Evolutionary conservation across 495 filamentous ascomycete genomes (phyloP), one percentile per base, ranked within the genome.

Genomic region (Geoglossum glabrum): DNA sequence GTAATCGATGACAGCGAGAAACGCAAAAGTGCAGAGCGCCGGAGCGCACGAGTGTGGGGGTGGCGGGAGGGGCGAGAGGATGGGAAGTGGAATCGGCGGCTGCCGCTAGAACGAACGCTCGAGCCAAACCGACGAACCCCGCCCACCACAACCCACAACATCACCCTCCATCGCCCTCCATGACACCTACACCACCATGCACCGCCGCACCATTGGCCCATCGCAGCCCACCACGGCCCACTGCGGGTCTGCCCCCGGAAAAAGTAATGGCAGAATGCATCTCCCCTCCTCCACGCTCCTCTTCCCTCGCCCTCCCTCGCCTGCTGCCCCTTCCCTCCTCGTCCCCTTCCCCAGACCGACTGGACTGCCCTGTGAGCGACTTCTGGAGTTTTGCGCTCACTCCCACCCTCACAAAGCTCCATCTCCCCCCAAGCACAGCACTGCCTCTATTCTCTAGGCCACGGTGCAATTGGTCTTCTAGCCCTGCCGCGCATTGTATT

Each of bases 311-410:
- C 55, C 8, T 40, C 57, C n/a, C 34, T 57, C 40, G 19, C 27
- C 36, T 40, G 13, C 11, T 15, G 36, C 36, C 11, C 17, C 11
- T 25, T 40, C 21, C 40, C n/a, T 19, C 40, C 7, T 45, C n/a
- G 3, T 4, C 40, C 17, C 13, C 40, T 21, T 1, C n/a, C 40
- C n/a, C 11, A 45, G 46, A 55, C 13, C 60, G 3, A 54, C 28
- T 6, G 15, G 17, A 55, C 36, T 56, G 60, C 60, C 61, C 63
- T 62, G 65, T 74, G 74, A 74, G 74, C 74, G 75, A 78, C 75
- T 78, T 78, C 69, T 63, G 72, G 70, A 72, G 75, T 74, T 78
- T 78, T 78, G 74, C 75, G 75, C 73, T 76, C 74, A 75, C 71
- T 64, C 45, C 55, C 64, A 50, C 64, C 57, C 50, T 19, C 10